Evolutionary conservation across 768 basidiomycete genomes (phyloP), one percentile per base, ranked within the genome.

Genomic region (Pleurotus tuoliensis): DNA sequence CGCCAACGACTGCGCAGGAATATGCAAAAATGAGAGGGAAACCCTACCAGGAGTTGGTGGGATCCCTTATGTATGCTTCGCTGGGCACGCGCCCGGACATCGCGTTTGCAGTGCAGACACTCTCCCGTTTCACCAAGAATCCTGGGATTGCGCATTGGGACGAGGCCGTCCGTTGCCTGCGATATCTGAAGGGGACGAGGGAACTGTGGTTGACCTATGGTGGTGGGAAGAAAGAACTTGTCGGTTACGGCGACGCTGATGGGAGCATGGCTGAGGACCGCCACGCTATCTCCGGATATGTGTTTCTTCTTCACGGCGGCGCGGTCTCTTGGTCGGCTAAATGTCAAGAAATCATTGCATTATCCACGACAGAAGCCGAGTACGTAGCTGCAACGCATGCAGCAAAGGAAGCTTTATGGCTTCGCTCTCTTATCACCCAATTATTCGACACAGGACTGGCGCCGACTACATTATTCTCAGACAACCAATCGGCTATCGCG

Each of bases 61-160:
- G 74, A 0, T 61, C 65, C 1, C 63, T 76, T 1, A 71, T 71
- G 65, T 73, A 75, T 53, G 55, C 63, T 0, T 58, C 70, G 0
- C 56, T 73, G 18, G 63, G 63, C 18, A 74, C 72, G 0, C 59
- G 61, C 4, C 75, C 73, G 1, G 71, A 76, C 43, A 73, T 76
- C 18, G 52, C 64, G 0, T 73, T 63, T 45, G 59, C 74, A 1
- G 63, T 74, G 15, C 59, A 67, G 45, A 54, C 59, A 0, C 62
- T 78, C 4, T 62, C 68, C 0, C 68, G 64, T 2, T 78, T 72
- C 65, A 49, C 62, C 8, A 49, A 62, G 3, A 71, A 73, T 51
- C 75, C 71, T 1, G 63, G 65, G 1, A 13, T 20, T 0, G 54
- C 41, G 0, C 78, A 81, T 57, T 79, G 73, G 72, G 58, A 67